Evolutionary conservation across 2,329 filamentous ascomycete genomes (phyloP).

Genomic region (Venturia pyrina): DNA sequence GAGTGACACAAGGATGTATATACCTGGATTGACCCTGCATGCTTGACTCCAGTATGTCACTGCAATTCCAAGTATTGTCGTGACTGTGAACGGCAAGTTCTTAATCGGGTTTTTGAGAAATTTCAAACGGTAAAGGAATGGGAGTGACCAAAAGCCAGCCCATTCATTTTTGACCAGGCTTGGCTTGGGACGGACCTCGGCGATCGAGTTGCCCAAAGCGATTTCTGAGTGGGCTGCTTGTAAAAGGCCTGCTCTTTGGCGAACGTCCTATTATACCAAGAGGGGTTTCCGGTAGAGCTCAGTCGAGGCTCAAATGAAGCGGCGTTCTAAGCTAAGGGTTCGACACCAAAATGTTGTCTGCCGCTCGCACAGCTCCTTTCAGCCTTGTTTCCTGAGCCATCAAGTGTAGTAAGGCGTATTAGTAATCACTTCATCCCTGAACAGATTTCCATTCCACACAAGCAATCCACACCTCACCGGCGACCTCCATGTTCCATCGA

Average conservation of each 20-base stretch:
- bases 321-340: no score
- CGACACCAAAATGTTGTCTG: neutral
- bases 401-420: neutral
- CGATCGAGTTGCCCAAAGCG: neutral
- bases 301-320: neutral
- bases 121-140: neutral
- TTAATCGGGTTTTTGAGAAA: neutral
- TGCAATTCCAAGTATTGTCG: no score
- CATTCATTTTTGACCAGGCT: neutral
- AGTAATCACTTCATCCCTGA: neutral
- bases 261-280: neutral
- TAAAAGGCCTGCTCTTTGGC: neutral
- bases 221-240: neutral
- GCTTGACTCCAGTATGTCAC: no score
- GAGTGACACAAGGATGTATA: no score
- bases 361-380: neutral
- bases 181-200: neutral
- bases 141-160: neutral
- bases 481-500: conserved; percentile 31
- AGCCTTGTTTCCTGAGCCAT: neutral
- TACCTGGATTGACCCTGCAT: no score
- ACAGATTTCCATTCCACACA: conserved; percentile 32
- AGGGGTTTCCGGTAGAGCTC: neutral
- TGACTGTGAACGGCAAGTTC: neutral
- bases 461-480: conserved; percentile 26